A percentile compares a stretch with the other conserved stretches of the same genome.
Conservation (phyloP, 345 rosid species). For the Triadica sebifera region DNA sequence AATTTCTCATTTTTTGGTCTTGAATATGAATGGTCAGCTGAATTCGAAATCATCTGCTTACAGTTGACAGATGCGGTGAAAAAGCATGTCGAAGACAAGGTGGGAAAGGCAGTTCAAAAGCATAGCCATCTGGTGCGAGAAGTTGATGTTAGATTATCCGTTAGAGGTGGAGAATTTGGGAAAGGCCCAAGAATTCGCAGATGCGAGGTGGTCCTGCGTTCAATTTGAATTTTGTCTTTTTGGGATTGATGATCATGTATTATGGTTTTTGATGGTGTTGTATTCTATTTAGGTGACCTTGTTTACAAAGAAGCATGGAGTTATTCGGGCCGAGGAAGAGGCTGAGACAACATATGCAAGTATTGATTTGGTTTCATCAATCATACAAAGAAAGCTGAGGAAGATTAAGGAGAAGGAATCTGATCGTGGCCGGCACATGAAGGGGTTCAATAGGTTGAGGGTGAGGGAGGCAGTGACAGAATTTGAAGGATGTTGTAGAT, state of each 20-base stretch:
- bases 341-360: slow-evolving; percentile 72
- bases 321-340: slow-evolving; percentile 89
- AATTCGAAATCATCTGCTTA: slow-evolving; percentile 9
- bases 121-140: slow-evolving; percentile 81
- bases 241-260: background rate
- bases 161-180: slow-evolving; percentile 90
- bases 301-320: slow-evolving; percentile 91
- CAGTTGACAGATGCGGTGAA: slow-evolving; percentile 76
- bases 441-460: slow-evolving; percentile 62
- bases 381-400: slow-evolving; percentile 77
- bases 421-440: slow-evolving; percentile 93
- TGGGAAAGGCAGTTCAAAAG: slow-evolving; percentile 83
- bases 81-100: slow-evolving; percentile 78
- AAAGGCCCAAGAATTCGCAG: slow-evolving; percentile 83
- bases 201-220: slow-evolving; percentile 60
- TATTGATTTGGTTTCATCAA: slow-evolving; percentile 79
- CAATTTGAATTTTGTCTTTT: background rate
- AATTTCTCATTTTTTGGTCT: background rate
- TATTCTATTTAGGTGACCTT: slow-evolving; percentile 58
- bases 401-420: slow-evolving; percentile 96
- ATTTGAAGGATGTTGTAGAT: slow-evolving; percentile 35
- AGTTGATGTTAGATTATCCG: slow-evolving; percentile 87
- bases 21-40: background rate
- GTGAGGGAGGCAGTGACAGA: slow-evolving; percentile 54
- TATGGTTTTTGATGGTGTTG: background rate